Conservation (phyloP, 23 red algal genomes). For the Gracilaria caudata region DNA sequence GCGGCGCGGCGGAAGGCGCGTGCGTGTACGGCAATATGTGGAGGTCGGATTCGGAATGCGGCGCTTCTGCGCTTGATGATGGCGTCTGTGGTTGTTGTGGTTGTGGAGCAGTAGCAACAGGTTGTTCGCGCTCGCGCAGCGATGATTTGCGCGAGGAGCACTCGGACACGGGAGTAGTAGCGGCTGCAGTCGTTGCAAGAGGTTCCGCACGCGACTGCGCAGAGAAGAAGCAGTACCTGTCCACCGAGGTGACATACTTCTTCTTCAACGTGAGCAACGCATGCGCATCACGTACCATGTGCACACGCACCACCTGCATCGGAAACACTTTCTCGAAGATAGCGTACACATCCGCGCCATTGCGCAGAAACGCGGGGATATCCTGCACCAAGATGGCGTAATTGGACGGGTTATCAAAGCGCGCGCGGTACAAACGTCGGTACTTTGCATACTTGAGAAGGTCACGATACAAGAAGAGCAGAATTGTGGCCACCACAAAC, state of each 20-base stretch:
- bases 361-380: conserved; percentile 36
- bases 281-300: conserved; percentile 43
- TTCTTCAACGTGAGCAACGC: conserved; percentile 8
- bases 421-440: conserved; percentile 38
- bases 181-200: too few relatives aligned
- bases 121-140: too few relatives aligned
- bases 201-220: background rate
- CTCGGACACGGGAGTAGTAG: background rate
- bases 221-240: background rate
- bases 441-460: conserved; percentile 42
- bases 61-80: too few relatives aligned
- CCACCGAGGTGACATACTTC: conserved; percentile 30
- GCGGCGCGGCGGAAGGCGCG: background rate
- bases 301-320: conserved; percentile 40
- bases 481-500: conserved; percentile 47
- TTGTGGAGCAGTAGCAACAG: too few relatives aligned
- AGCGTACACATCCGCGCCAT: conserved; percentile 2
- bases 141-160: background rate
- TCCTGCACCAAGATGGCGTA: conserved; percentile 65
- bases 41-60: background rate
- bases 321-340: conserved; percentile 71
- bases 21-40: background rate
- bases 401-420: conserved; percentile 45
- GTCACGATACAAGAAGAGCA: conserved; percentile 62
- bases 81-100: background rate